A percentile compares a stretch with the other conserved stretches of the same genome.
Evolutionary conservation across 495 filamentous ascomycete species (phyloP).

Genomic region (Daldinia childiae): DNA sequence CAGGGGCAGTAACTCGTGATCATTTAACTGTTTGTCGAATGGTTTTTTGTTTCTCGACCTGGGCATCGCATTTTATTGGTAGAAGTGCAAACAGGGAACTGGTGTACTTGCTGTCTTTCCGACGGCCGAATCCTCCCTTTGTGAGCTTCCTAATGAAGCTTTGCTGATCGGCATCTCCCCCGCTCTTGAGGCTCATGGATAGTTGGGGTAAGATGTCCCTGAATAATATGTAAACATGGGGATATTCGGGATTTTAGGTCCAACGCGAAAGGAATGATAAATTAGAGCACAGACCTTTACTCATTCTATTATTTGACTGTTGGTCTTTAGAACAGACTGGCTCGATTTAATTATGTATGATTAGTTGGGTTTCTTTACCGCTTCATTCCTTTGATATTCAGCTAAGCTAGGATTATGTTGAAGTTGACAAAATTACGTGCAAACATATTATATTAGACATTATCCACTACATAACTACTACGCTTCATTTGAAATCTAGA

Average conservation of each 20-base stretch:
- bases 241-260: neutral
- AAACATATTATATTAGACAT: neutral
- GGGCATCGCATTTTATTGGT: slow-evolving; percentile 20
- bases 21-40: slow-evolving; percentile 19
- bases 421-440: neutral
- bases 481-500: neutral
- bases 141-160: slow-evolving; percentile 40
- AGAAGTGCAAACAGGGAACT: slow-evolving; percentile 6
- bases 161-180: slow-evolving; percentile 27
- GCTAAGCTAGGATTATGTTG: neutral
- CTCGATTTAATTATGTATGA: neutral
- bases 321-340: neutral
- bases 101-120: neutral
- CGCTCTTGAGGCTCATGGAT: slow-evolving; percentile 35
- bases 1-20: slow-evolving; percentile 20
- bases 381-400: neutral
- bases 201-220: slow-evolving; percentile 24
- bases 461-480: neutral
- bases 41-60: slow-evolving; percentile 8
- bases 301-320: neutral
- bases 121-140: slow-evolving; percentile 24
- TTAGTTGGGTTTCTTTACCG: neutral
- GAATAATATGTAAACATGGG: slow-evolving; percentile 18
- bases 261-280: neutral
- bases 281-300: neutral